Evolutionary conservation across 2,329 filamentous ascomycete genomes (phyloP), one percentile per base, ranked within the genome.

Genomic region (Colletotrichum gloeosporioides): DNA sequence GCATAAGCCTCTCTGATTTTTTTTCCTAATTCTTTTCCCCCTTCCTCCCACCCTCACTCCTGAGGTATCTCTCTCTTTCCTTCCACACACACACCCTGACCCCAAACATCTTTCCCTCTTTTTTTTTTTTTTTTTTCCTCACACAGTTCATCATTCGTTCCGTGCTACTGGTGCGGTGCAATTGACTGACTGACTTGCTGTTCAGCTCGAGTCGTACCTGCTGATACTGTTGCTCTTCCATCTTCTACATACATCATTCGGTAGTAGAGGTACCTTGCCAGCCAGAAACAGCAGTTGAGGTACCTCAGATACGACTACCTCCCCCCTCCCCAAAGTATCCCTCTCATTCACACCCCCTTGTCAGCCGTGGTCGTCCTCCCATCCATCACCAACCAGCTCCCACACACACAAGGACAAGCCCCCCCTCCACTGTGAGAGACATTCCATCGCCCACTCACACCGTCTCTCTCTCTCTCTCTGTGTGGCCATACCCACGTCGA

Each of bases 1-100:
- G 76, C 76, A 77, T 73, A 69, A 77, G 76, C 77, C 71, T 77
- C 57, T 68, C 15, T 68, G 10, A 49, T 36, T n/a, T 69, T 73
- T 73, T 53, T 57, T 44, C 63, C 31, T 69, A 32, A 32, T 34
- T 59, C 36, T 44, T 39, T 61, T 57, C 65, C 32, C 49, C 32
- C 49, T 25, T 12, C 44, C 34, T 62, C 66, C 22, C 62, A 67
- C 44, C 62, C 44, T 57, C 57, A 63, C 31, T 12, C 25, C 36
- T 27, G 53, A 13, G 32, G 44, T 49, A 49, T 49, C 44, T 49
- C 44, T 49, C n/a, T 49, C 18, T 34, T 16, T 39, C 32, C 62
- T 68, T 62, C 22, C 66, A 66, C 66, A 66, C 36, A 27, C 25
- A n/a, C 31, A 62, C 27, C 29, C 59, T 31, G 27, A 62, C 59